These are phyloP conservation scores for Fomitopsis palustris DNA, from an alignment of 1,284 basidiomycete species.

Conservation along the genomic window DNA sequence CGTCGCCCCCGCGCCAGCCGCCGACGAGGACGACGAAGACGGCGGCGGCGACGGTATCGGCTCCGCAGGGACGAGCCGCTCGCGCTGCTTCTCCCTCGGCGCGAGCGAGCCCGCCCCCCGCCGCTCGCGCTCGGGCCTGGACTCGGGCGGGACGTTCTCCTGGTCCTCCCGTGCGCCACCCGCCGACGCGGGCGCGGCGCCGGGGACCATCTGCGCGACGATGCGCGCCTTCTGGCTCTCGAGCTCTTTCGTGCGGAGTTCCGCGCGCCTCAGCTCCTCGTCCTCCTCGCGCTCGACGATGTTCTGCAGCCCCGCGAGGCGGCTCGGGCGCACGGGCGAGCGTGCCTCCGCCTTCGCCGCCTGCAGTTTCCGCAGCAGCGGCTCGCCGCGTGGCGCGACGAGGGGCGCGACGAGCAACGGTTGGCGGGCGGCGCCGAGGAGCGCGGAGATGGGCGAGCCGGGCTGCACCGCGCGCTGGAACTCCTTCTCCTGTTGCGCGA, in stretches of 20 bases:
- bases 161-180: constrained; percentile 37
- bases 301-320: constrained; percentile 39
- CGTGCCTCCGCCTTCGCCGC: constrained; percentile 37
- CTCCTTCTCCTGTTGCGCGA: constrained; percentile 90
- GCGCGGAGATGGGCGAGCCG: constrained; percentile 89
- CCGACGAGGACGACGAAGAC: too few species aligned
- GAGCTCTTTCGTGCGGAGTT: constrained; percentile 64
- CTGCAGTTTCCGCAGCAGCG: constrained; percentile 54
- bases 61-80: constrained; percentile 20
- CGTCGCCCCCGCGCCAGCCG: too few species aligned
- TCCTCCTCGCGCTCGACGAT: constrained; percentile 43
- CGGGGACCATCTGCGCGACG: constrained; percentile 85
- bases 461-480: constrained; percentile 96
- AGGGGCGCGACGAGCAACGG: constrained; percentile 74
- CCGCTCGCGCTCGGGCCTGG: constrained; percentile 1
- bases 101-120: constrained; percentile 18
- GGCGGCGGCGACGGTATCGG: constrained; percentile 4
- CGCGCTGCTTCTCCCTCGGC: constrained; percentile 20
- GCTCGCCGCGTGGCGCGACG: constrained; percentile 42
- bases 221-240: constrained; percentile 87
- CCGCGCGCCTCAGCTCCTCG: constrained; percentile 33
- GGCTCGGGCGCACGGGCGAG: constrained; percentile 30
- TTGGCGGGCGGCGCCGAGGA: constrained; percentile 86
- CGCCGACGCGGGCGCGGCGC: constrained; percentile 20
- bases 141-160: constrained; percentile 39